Conservation (phyloP, 1,284 basidiomycete species). For the Phlebopus sp. region DNA sequence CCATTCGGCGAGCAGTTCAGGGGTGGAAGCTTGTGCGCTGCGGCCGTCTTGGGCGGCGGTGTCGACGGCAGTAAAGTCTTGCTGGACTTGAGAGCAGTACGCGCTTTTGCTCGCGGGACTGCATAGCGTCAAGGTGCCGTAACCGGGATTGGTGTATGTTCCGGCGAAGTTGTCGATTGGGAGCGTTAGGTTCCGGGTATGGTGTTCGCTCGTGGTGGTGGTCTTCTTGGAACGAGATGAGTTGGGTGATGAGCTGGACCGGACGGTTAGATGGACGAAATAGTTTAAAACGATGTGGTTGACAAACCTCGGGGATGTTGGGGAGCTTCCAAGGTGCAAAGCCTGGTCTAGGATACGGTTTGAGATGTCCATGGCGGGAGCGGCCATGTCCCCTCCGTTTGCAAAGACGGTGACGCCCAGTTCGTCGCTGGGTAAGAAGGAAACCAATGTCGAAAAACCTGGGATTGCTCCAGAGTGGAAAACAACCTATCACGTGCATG, state of each 20-base stretch:
- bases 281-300: not conserved
- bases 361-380: slow-evolving; percentile 8
- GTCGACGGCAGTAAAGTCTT: slow-evolving; percentile 29
- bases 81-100: slow-evolving; percentile 27
- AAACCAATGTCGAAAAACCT: slow-evolving; percentile 26
- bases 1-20: slow-evolving; percentile 29
- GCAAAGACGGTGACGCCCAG: slow-evolving; percentile 31
- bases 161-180: slow-evolving; percentile 29
- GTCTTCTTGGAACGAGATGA: not conserved
- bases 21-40: too few relatives aligned
- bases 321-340: slow-evolving; percentile 5
- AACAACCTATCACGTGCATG: slow-evolving; percentile 18
- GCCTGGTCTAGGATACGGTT: slow-evolving; percentile 19
- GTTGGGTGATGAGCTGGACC: slow-evolving; percentile 4
- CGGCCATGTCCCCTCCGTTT: slow-evolving; percentile 24
- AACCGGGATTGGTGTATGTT: slow-evolving; percentile 34
- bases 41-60: too few relatives aligned
- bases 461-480: slow-evolving; percentile 29
- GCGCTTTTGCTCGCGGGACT: slow-evolving; percentile 22
- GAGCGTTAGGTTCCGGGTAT: not conserved
- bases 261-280: not conserved
- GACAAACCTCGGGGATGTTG: slow-evolving; percentile 6
- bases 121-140: slow-evolving; percentile 37
- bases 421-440: slow-evolving; percentile 29
- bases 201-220: not conserved